Percentiles rank a stretch among this genome's conserved stretches.
Evolutionary conservation across 208 protist genomes (phyloP).

Genomic region (Lotmaria passim): DNA sequence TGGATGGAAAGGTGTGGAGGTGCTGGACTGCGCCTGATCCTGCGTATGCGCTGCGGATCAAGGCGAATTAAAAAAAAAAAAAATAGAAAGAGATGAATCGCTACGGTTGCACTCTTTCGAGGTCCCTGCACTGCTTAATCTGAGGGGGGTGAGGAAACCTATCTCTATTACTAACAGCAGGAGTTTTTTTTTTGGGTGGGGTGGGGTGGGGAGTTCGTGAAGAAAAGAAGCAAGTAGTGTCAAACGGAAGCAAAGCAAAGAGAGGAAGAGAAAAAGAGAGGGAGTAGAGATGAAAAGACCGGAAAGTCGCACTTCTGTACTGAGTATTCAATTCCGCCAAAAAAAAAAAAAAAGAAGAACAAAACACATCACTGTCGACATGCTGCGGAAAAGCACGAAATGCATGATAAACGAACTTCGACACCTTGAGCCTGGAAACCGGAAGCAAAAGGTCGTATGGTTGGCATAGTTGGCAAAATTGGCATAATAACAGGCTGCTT

Average conservation of each 20-base stretch:
- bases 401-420: too few relatives aligned
- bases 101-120: neutral
- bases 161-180: neutral
- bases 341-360: neutral
- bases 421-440: too few relatives aligned
- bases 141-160: neutral
- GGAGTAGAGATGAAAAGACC: neutral
- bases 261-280: neutral
- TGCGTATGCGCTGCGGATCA: neutral
- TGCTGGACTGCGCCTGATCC: neutral
- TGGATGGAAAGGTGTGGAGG: neutral
- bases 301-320: neutral
- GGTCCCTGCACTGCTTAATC: neutral
- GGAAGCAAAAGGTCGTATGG: too few relatives aligned
- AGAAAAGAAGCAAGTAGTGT: too few relatives aligned
- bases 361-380: too few relatives aligned
- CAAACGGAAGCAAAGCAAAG: too few relatives aligned
- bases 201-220: neutral
- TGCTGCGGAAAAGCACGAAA: too few relatives aligned
- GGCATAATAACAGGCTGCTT: too few relatives aligned
- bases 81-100: neutral
- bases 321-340: neutral
- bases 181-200: neutral
- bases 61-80: slow-evolving; percentile 5
- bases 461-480: too few relatives aligned